A percentile compares a stretch with the other conserved stretches of the same genome.
phyloP scores from a whole-genome alignment of 441 rosid genomes.

The Pelargonium exstipulatum region DNA sequence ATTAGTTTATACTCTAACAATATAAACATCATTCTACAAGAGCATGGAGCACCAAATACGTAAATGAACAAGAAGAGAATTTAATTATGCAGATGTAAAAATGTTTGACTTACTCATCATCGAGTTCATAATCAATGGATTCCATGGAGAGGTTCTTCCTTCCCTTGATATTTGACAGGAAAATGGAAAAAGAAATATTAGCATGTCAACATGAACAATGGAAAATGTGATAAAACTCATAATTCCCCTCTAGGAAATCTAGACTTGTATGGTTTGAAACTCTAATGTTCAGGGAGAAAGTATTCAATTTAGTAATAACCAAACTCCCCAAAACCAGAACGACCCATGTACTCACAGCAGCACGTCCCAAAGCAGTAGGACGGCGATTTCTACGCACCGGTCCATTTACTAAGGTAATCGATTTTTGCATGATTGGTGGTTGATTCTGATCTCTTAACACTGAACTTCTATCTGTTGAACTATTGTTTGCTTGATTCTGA shows the following conservation, averaged over 20 bases:
- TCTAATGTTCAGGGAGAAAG: not conserved
- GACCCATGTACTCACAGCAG: conserved; percentile 54
- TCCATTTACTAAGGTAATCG: conserved; percentile 36
- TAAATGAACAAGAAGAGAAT: conserved; percentile 4
- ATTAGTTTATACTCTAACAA: no score
- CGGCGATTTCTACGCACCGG: conserved; percentile 28
- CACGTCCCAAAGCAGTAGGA: conserved; percentile 52
- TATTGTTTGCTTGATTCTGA: conserved; percentile 26
- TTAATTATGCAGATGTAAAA: conserved; percentile 19
- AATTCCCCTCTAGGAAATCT: conserved; percentile 9
- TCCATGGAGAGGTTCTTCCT: conserved; percentile 79
- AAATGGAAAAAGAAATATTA: conserved; percentile 3
- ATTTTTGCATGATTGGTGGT: conserved; percentile 28
- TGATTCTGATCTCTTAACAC: not conserved
- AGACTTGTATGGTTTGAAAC: not conserved
- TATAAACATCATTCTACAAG: no score
- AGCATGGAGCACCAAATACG: no score
- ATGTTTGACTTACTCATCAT: conserved; percentile 63
- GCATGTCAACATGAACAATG: not conserved
- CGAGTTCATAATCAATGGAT: conserved; percentile 47
- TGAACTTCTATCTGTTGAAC: conserved; percentile 24
- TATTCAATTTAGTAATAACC: conserved; percentile 12
- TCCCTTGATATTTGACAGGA: conserved; percentile 42
- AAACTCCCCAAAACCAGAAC: conserved; percentile 15
- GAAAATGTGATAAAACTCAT: not conserved